Evolutionary conservation across 2,329 filamentous ascomycete genomes (phyloP).

Genomic region (Penicillium capsulatum): DNA sequence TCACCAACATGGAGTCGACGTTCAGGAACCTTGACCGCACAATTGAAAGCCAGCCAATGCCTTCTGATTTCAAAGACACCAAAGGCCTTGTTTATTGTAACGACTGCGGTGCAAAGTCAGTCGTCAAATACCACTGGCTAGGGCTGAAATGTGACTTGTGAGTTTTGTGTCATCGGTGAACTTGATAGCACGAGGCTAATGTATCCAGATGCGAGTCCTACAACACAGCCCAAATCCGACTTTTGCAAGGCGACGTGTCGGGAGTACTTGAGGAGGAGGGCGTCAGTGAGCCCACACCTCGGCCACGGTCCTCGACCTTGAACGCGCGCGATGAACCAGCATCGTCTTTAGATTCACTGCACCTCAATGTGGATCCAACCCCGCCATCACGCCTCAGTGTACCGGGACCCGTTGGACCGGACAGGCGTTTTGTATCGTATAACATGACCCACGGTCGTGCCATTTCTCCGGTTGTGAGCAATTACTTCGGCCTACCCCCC

Average conservation of each 20-base stretch:
- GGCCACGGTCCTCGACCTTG: conserved; percentile 28
- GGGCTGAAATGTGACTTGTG: conserved; percentile 75
- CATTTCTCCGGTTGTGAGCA: conserved; percentile 43
- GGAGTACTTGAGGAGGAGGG: conserved; percentile 25
- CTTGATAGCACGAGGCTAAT: conserved; percentile 10
- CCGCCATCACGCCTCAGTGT: conserved; percentile 22
- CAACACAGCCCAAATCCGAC: conserved; percentile 43
- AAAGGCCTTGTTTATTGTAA: conserved; percentile 86
- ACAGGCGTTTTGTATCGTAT: conserved; percentile 30
- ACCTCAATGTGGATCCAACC: conserved; percentile 27
- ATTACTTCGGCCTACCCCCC: conserved; percentile 43
- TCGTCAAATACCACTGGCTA: conserved; percentile 88
- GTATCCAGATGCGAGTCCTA: conserved; percentile 43
- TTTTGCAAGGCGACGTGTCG: conserved; percentile 33
- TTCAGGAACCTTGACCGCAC: conserved; percentile 87
- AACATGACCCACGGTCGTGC: conserved; percentile 39
- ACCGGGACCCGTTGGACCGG: conserved; percentile 19
- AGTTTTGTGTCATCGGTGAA: conserved; percentile 14
- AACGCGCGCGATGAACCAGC: conserved; percentile 22
- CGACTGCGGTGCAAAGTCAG: conserved; percentile 84
- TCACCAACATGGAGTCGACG: conserved; percentile 95
- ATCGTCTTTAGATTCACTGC: conserved; percentile 24
- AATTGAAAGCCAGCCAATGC: conserved; percentile 89
- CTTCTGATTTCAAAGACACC: conserved; percentile 71
- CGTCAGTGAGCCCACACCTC: conserved; percentile 16